phyloP scores from a whole-genome alignment of 441 rosid genomes.

The Euphorbia schlechtendalii region DNA sequence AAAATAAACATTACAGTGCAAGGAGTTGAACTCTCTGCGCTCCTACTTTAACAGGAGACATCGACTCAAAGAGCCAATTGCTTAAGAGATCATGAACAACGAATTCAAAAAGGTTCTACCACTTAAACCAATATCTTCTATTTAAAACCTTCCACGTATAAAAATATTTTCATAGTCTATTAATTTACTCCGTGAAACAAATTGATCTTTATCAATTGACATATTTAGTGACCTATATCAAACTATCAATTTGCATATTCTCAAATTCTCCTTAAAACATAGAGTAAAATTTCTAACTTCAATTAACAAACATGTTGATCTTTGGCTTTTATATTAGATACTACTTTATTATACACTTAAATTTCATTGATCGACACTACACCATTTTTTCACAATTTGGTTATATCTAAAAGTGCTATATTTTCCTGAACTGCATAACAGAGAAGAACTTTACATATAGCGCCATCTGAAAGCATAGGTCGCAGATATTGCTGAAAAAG shows the following conservation, averaged over 20 bases:
- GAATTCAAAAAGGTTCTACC: background rate
- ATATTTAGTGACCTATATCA: background rate
- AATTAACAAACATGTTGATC: background rate
- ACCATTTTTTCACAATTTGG: background rate
- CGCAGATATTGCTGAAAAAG: background rate
- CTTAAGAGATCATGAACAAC: background rate
- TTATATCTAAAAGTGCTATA: background rate
- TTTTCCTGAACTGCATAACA: background rate
- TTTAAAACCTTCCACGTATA: background rate
- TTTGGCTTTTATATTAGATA: background rate
- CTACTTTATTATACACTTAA: background rate
- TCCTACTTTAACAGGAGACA: background rate
- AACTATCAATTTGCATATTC: background rate
- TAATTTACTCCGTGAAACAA: background rate
- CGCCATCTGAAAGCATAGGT: background rate
- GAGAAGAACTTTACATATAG: background rate
- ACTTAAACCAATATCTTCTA: background rate
- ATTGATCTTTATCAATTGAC: background rate
- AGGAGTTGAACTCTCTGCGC: background rate
- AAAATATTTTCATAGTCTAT: background rate
- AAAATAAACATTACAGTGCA: background rate
- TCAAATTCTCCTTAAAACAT: background rate
- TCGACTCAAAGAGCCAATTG: slow-evolving; percentile 2
- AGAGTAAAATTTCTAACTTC: background rate
- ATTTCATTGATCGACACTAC: background rate